Conservation (phyloP, 306 rosid species). For the Lotus japonicus region DNA sequence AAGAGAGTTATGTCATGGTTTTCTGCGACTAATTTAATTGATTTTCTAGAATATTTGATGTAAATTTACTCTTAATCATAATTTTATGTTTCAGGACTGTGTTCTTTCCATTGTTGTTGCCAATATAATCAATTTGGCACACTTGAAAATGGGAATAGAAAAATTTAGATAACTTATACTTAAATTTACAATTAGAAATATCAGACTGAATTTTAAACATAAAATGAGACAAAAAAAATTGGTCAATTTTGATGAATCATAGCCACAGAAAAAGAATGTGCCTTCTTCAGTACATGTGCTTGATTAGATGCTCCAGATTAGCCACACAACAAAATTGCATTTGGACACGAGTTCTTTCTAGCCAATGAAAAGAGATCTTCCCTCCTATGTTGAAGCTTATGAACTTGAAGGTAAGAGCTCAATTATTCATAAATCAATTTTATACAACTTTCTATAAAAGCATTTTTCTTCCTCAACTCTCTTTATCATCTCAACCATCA, state of each 20-base stretch:
- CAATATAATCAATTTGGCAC: neutral
- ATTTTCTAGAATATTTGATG: neutral
- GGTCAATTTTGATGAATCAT: constrained; percentile 12
- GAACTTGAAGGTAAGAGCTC: no score
- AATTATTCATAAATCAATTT: no score
- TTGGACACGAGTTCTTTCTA: neutral
- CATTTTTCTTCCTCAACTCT: no score
- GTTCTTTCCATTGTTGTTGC: no score
- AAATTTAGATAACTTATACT: neutral
- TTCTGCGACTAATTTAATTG: neutral
- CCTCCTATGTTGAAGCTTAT: no score
- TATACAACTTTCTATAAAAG: no score
- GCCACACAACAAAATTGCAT: no score
- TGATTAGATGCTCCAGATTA: no score
- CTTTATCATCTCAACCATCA: no score
- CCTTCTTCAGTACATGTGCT: neutral
- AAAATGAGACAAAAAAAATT: neutral
- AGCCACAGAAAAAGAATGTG: constrained; percentile 20
- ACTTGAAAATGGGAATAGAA: neutral
- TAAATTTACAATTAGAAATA: neutral
- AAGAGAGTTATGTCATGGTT: neutral
- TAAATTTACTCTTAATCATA: neutral
- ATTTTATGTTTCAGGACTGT: no score
- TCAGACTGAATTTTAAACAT: neutral
- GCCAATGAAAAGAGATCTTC: neutral